These are phyloP conservation scores for Pythium sp. DNA, from an alignment of 352 stramenopile species.

Conservation along the genomic window DNA sequence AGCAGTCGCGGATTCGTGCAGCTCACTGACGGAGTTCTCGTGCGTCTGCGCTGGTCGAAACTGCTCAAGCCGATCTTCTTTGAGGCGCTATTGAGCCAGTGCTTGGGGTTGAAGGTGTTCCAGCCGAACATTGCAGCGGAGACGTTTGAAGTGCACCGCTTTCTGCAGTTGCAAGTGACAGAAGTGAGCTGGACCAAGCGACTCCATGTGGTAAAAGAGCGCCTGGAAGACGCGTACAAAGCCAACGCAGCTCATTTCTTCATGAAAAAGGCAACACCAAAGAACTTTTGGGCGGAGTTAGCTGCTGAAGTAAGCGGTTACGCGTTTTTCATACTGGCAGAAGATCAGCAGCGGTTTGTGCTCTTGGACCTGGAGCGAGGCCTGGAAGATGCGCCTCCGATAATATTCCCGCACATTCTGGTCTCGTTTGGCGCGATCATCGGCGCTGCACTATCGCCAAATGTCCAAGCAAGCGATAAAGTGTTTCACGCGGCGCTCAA, in stretches of 20 bases:
- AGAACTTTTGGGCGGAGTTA: not conserved
- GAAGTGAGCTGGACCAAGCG: not conserved
- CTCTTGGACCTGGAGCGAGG: constrained; percentile 28
- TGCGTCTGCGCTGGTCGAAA: constrained; percentile 39
- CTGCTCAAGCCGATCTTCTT: constrained; percentile 46
- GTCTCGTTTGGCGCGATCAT: constrained; percentile 22
- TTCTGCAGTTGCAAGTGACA: constrained; percentile 2
- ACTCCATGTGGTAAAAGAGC: not conserved
- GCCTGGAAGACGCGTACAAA: not conserved
- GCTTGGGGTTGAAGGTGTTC: constrained; percentile 28
- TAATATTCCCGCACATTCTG: constrained; percentile 31
- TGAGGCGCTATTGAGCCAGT: constrained; percentile 30
- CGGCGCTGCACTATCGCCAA: not conserved
- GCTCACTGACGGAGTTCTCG: constrained; percentile 21
- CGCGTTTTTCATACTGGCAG: constrained; percentile 10
- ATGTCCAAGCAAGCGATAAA: not conserved
- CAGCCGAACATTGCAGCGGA: not conserved
- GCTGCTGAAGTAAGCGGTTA: not conserved
- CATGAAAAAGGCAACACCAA: not conserved
- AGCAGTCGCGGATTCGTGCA: constrained; percentile 12
- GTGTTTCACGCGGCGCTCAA: constrained; percentile 10
- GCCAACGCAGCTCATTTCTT: not conserved
- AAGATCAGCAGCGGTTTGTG: constrained; percentile 17
- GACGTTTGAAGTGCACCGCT: not conserved
- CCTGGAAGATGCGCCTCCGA: constrained; percentile 24